These are phyloP conservation scores for Lepidium sativum DNA, from an alignment of 345 rosid genomes.

Conservation along the genomic window DNA sequence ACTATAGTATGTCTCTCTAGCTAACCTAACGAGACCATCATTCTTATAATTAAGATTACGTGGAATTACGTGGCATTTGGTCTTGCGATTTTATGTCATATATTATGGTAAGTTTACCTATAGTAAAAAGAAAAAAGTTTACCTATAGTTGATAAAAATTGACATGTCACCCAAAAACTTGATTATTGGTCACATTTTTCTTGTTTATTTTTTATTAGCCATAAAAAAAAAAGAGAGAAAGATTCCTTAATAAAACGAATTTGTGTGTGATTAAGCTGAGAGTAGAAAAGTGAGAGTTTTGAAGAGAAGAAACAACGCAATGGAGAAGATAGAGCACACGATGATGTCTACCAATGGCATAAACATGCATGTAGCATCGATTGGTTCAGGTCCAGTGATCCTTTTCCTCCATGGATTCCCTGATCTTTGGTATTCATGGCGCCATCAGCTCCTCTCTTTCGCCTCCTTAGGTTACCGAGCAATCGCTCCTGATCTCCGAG, in stretches of 20 bases:
- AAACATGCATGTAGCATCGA: constrained; percentile 54
- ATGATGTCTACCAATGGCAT: constrained; percentile 52
- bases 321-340: constrained; percentile 65
- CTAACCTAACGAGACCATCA: too few species aligned
- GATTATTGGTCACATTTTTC: neutral
- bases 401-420: constrained; percentile 74
- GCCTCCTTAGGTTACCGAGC: constrained; percentile 53
- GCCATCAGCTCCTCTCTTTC: constrained; percentile 59
- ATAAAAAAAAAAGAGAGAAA: neutral
- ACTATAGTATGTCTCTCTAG: too few species aligned
- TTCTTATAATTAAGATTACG: too few species aligned
- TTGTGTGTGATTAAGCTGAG: neutral
- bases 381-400: constrained; percentile 48
- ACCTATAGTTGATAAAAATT: too few species aligned
- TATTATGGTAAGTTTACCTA: too few species aligned
- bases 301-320: neutral
- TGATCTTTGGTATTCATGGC: constrained; percentile 75
- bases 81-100: too few species aligned
- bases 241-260: neutral
- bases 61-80: too few species aligned
- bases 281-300: neutral
- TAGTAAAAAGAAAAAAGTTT: too few species aligned
- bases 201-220: neutral
- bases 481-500: constrained; percentile 74
- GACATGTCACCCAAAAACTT: neutral